Percentiles rank a stretch among this genome's conserved stretches.
Evolutionary conservation across 805 yeast species (phyloP).

Genomic region (Torulaspora indica): DNA sequence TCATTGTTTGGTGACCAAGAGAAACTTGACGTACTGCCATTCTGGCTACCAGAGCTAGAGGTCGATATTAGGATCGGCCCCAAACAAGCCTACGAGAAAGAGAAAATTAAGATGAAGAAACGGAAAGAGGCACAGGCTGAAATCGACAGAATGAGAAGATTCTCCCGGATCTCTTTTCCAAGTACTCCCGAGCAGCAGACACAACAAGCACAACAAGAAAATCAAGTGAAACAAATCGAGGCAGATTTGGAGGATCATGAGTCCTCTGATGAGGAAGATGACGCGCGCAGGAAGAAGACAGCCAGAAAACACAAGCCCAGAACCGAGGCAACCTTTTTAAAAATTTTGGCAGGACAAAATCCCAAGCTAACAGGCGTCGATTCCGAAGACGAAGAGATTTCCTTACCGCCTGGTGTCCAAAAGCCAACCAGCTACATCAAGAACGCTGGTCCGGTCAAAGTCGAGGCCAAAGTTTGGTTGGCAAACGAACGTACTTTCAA

Average conservation of each 20-base stretch:
- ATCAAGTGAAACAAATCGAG: slow-evolving; percentile 23
- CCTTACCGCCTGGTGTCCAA: slow-evolving; percentile 81
- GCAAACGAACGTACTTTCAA: slow-evolving; percentile 97
- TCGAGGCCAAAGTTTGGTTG: slow-evolving; percentile 97
- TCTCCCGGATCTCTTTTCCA: slow-evolving; percentile 26
- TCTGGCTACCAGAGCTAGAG: slow-evolving; percentile 92
- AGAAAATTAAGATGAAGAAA: slow-evolving; percentile 48
- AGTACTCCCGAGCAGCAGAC: slow-evolving; percentile 6
- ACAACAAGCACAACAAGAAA: slow-evolving; percentile 3
- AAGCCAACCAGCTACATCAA: slow-evolving; percentile 76
- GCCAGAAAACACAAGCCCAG: slow-evolving; percentile 29
- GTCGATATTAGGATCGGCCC: slow-evolving; percentile 72
- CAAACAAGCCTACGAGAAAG: slow-evolving; percentile 69
- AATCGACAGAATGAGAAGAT: slow-evolving; percentile 38
- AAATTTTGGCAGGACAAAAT: slow-evolving; percentile 39
- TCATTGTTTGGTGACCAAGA: slow-evolving; percentile 78
- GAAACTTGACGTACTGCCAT: slow-evolving; percentile 81
- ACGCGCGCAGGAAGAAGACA: slow-evolving; percentile 10
- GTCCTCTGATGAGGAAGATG: slow-evolving; percentile 43
- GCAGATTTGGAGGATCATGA: slow-evolving; percentile 55
- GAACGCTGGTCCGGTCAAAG: slow-evolving; percentile 86
- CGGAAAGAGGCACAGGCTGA: slow-evolving; percentile 38
- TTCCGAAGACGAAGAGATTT: slow-evolving; percentile 83
- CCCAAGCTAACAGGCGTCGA: slow-evolving; percentile 53
- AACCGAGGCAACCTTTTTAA: slow-evolving; percentile 34